Percentiles rank a stretch among this genome's conserved stretches.
Conservation (phyloP, 106 monocot species). For the Acanthochlamys bracteata region DNA sequence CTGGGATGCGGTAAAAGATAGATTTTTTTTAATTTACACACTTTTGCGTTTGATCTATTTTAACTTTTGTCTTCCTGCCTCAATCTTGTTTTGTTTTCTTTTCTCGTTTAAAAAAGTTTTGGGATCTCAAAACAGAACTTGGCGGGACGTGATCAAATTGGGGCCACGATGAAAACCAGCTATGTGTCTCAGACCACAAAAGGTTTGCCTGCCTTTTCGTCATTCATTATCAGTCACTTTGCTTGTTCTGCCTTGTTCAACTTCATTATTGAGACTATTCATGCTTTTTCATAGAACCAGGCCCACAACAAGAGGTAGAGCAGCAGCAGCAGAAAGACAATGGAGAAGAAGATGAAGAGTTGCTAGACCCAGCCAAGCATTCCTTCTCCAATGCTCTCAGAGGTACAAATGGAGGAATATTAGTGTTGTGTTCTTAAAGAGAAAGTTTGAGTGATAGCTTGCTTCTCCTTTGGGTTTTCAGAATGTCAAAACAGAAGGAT, state of each 20-base stretch:
- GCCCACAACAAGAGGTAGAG: slow-evolving; percentile 10
- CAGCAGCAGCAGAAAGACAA: slow-evolving; percentile 7
- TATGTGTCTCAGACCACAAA: background rate
- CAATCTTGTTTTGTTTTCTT: background rate
- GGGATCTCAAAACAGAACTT: slow-evolving; percentile 28
- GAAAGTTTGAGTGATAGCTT: background rate
- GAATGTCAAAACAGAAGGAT: slow-evolving; percentile 42
- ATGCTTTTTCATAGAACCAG: background rate
- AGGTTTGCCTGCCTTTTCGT: slow-evolving; percentile 13
- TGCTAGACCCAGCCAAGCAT: slow-evolving; percentile 22
- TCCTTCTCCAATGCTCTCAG: slow-evolving; percentile 42
- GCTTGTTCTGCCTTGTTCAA: background rate
- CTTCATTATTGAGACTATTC: background rate
- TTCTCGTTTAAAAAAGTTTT: background rate
- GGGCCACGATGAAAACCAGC: slow-evolving; percentile 41
- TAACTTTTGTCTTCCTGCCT: background rate
- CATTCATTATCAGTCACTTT: background rate
- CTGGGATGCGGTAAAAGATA: too few species aligned
- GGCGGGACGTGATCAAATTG: slow-evolving; percentile 26
- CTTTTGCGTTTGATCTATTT: too few species aligned
- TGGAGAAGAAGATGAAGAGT: slow-evolving; percentile 8
- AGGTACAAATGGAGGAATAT: slow-evolving; percentile 24
- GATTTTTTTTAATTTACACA: too few species aligned
- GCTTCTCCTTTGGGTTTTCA: slow-evolving; percentile 3
- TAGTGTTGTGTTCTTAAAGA: background rate